Percentiles rank a stretch among this genome's conserved stretches.
Conservation (phyloP, 805 yeast genomes). For the Lachancea sp. region DNA sequence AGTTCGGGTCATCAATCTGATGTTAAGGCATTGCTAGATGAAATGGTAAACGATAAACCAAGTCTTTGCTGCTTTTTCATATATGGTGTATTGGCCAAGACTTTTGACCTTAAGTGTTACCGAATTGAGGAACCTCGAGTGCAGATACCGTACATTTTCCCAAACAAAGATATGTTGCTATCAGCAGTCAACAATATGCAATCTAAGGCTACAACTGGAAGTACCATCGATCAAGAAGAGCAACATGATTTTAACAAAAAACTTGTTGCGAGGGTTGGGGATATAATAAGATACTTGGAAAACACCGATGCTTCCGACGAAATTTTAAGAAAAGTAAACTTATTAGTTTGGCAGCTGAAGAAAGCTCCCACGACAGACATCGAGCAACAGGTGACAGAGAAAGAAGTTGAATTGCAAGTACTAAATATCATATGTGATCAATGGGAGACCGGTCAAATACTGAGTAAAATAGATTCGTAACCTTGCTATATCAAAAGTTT, state of each 20-base stretch:
- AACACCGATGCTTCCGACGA: slow-evolving; percentile 11
- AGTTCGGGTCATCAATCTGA: not conserved
- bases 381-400: slow-evolving; percentile 20
- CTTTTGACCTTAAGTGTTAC: slow-evolving; percentile 2
- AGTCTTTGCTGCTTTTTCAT: slow-evolving; percentile 1
- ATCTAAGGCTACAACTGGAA: not conserved
- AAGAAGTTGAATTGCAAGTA: slow-evolving; percentile 23
- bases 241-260: slow-evolving; percentile 6
- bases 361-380: slow-evolving; percentile 23
- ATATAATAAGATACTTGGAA: slow-evolving; percentile 19
- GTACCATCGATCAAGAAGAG: not conserved
- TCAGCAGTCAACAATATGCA: not conserved
- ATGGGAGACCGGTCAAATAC: slow-evolving; percentile 20
- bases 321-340: slow-evolving; percentile 18
- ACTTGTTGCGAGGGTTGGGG: slow-evolving; percentile 16
- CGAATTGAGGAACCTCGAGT: not conserved
- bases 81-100: not conserved
- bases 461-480: not conserved
- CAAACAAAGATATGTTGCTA: not conserved
- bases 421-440: slow-evolving; percentile 25
- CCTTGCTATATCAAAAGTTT: slow-evolving; percentile 53
- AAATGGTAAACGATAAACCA: not conserved
- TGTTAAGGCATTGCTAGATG: not conserved
- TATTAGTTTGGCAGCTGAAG: slow-evolving; percentile 19
- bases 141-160: not conserved